Base-by-base conservation (phyloP, 306 rosid species). In the Cicer cuneatum region DNA sequence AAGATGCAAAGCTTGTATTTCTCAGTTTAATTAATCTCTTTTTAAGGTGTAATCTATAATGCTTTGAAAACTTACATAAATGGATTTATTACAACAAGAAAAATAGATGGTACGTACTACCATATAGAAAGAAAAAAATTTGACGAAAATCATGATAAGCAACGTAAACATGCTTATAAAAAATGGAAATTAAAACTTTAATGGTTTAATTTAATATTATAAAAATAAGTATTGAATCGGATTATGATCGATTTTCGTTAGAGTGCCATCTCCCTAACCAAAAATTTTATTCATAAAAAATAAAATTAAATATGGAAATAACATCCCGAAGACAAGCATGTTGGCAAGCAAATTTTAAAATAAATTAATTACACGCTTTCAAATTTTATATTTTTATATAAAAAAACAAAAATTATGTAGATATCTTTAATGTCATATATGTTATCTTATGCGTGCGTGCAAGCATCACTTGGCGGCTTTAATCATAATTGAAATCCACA, bases 401-500 rank as follows among this genome's bases (percentile, higher is more conserved):
- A 21, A 21, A 21, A 21, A 10, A 21, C 5, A 21, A 9, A 21
- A 19, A 18, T 9, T 53, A 18, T 54, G 4, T 21, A 21, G 63
- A 40, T 76, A 66, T 39, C 51, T 43, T 75, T 48, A 49, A 41
- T 68, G 52, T 63, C 54, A 75, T 63, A 14, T 38, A 35, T 21
- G 29, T 9, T 6, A 61, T 68, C 21, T 75, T 68, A 74, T 61
- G 39, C 82, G 82, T 84, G 81, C 70, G 87, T 84, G 79, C 75
- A 85, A 87, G 88, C 71, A 72, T 84, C 86, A 80, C 51, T 69
- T 84, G 80, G 85, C 60, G 78, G 85, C 86, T 78, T 52, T 70
- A 76, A 72, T 45, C 16, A 13, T 58, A 19, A 24, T 24, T 24
- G 29, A 60, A 72, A 63, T 62, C 77, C 83, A 86, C 84, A 81